Evolutionary conservation across 2,329 filamentous ascomycete species (phyloP), one percentile per base, ranked within the genome.

Genomic region (Calonectria hawksworthii): DNA sequence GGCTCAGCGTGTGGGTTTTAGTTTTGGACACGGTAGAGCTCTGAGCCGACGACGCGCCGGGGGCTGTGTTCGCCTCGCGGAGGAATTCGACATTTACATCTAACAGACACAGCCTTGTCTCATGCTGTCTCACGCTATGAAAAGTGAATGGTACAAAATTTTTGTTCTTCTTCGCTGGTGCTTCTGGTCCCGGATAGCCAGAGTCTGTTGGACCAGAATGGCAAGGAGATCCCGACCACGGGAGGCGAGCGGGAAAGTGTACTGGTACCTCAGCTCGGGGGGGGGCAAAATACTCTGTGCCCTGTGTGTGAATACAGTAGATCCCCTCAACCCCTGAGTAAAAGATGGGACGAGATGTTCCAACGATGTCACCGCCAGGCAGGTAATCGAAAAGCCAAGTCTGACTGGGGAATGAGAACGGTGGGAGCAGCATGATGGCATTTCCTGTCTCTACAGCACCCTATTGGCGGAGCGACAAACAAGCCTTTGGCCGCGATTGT

Each of bases 21-120:
- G 59, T 38, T 59, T 32, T 70, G 59, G 72, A 70, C 72, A 73
- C 72, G 59, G 59, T 73, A 41, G 16, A 36, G 44, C 54, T 59
- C 61, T 68, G 23, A 23, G 34, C 36, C 41, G 16, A n/a, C 14
- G n/a, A 28, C 21, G 30, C 26, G 65, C 26, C 28, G 59, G 56
- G 67, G 65, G 44, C 44, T 38, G 44, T 36, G 51, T 32, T 63
- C 64, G n/a, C 21, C 64, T 52, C 50, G 21, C 30, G 13, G 30
- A 59, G 50, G 50, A 73, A 69, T 73, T 64, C 23, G n/a, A 56
- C 21, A 44, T 73, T 34, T 68, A 69, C 65, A 59, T 73, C 65
- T 47, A 54, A 73, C 59, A 61, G 67, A 59, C 66, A 73, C 38
- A 68, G 66, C 52, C 64, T 65, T 69, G 71, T 66, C 65, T 73